These are phyloP conservation scores for Acanthamoeba lenticulata DNA, from an alignment of 208 protist genomes.

Conservation along the genomic window DNA sequence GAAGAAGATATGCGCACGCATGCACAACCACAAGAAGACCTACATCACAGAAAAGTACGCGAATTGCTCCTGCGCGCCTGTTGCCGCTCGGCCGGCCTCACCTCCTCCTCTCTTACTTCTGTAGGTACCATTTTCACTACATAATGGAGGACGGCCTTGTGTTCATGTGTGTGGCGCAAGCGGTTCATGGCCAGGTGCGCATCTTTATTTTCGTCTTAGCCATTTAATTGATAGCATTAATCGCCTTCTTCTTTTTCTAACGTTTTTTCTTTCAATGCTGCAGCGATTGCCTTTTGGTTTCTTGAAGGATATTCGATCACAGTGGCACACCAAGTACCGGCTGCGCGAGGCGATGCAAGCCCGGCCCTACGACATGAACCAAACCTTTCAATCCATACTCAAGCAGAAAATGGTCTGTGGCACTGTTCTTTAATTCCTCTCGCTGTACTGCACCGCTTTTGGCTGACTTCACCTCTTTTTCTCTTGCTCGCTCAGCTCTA, in stretches of 20 bases:
- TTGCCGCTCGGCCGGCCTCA: neutral
- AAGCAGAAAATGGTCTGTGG: constrained; percentile 23
- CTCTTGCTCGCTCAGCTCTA: neutral
- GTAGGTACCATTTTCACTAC: constrained; percentile 39
- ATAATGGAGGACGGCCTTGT: constrained; percentile 40
- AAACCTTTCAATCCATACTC: constrained; percentile 6
- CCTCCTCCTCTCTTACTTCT: neutral
- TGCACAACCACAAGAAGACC: constrained; percentile 49
- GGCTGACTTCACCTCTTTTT: too few relatives aligned
- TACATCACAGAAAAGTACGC: constrained; percentile 45
- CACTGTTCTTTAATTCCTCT: too few relatives aligned
- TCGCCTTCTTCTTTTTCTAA: neutral
- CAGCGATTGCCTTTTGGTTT: constrained; percentile 15
- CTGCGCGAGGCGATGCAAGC: constrained; percentile 26
- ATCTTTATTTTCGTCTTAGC: neutral
- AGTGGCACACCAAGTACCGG: constrained; percentile 46
- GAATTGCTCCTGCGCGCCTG: too few relatives aligned
- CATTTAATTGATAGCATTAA: neutral
- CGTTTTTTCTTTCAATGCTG: neutral
- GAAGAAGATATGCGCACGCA: constrained; percentile 11
- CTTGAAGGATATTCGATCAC: constrained; percentile 27
- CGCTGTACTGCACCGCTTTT: neutral
- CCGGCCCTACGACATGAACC: constrained; percentile 43
- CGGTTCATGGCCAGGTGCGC: neutral
- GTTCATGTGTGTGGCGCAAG: constrained; percentile 34